Conservation (phyloP, 305 asterid species). For the Fraxinus platypoda region DNA sequence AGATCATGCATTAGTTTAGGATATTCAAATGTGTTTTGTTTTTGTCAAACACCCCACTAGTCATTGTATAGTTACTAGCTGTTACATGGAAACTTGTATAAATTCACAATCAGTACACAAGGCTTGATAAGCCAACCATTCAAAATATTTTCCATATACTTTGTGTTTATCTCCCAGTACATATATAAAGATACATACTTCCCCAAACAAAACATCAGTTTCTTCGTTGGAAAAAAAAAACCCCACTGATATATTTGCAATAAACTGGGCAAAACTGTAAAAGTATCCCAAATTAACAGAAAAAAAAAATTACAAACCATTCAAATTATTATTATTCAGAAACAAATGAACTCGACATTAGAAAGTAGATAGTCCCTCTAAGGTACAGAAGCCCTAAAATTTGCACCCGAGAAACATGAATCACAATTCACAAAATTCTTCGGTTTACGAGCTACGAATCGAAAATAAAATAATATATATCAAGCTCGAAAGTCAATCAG, state of each 20-base stretch:
- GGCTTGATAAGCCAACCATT: not conserved
- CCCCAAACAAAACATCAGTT: not conserved
- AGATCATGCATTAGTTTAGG: not conserved
- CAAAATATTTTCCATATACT: not conserved
- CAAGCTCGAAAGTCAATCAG: not conserved
- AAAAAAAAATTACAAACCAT: not conserved
- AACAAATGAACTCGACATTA: not conserved
- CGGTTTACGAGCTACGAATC: not conserved
- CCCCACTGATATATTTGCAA: not conserved
- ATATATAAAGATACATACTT: not conserved
- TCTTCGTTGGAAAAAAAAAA: not conserved
- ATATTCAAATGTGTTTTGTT: not conserved
- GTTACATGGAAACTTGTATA: not conserved
- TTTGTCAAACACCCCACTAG: not conserved
- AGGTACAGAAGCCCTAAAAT: not conserved
- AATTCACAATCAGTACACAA: not conserved
- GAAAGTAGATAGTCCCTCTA: not conserved
- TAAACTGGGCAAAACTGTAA: not conserved
- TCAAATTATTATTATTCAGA: not conserved
- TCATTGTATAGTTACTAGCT: not conserved
- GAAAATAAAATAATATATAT: not conserved
- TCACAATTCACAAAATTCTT: not conserved
- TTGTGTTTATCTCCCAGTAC: not conserved
- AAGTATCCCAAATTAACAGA: not conserved
- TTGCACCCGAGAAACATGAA: not conserved